phyloP scores from a whole-genome alignment of 2,329 filamentous ascomycete genomes.

The Aspergillus ochraceoroseus region DNA sequence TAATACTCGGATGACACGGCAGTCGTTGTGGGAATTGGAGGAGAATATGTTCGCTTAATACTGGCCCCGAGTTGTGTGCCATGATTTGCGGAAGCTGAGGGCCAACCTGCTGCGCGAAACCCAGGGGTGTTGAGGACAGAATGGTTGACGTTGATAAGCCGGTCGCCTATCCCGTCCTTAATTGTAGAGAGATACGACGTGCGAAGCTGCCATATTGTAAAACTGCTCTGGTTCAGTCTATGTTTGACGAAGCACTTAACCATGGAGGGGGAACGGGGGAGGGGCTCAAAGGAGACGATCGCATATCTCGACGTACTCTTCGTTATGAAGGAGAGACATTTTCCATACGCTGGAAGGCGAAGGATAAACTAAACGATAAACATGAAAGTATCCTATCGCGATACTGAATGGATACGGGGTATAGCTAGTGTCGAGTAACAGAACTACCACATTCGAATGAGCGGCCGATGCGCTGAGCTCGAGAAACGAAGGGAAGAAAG shows the following conservation, averaged over 20 bases:
- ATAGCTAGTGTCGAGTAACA: constrained; percentile 5
- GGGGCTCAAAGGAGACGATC: constrained; percentile 3
- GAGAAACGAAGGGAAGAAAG: constrained; percentile 11
- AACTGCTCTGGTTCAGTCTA: too few species aligned
- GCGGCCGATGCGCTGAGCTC: constrained; percentile 13
- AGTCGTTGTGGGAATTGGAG: constrained; percentile 57
- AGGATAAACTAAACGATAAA: background rate
- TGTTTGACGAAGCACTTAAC: too few species aligned
- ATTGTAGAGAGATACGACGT: constrained; percentile 60
- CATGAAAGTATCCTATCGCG: constrained; percentile 1
- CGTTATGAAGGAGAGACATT: constrained; percentile 50
- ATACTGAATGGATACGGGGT: constrained; percentile 5
- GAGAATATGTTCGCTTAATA: constrained; percentile 61
- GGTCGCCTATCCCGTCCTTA: constrained; percentile 62
- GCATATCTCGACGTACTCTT: constrained; percentile 42
- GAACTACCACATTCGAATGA: constrained; percentile 14
- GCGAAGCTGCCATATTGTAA: constrained; percentile 62
- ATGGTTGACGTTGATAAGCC: constrained; percentile 61
- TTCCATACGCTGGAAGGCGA: constrained; percentile 12
- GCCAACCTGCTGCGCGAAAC: constrained; percentile 62
- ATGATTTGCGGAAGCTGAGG: constrained; percentile 36
- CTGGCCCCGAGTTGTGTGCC: constrained; percentile 45
- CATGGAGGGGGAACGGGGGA: background rate
- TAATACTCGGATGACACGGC: constrained; percentile 61
- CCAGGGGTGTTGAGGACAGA: constrained; percentile 60